Conservation (phyloP, 1,139 yeast species). For the Sugiyamaella paludigena region DNA sequence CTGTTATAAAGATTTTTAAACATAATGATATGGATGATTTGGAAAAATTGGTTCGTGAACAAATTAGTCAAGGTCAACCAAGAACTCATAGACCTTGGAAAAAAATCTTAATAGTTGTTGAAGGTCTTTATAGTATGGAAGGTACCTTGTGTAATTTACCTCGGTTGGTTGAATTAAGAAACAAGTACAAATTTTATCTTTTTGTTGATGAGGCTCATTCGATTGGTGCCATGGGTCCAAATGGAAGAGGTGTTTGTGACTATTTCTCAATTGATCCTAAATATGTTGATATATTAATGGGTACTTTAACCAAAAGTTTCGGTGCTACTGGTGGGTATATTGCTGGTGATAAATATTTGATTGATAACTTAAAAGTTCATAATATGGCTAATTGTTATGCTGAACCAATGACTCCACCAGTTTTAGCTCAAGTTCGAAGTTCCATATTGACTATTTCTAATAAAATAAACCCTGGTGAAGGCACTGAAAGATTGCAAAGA, state of each 20-base stretch:
- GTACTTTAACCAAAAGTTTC: constrained; percentile 93
- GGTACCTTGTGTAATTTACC: constrained; percentile 93
- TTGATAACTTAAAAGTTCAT: constrained; percentile 70
- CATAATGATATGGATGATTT: constrained; percentile 86
- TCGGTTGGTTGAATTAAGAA: constrained; percentile 64
- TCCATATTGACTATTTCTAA: constrained; percentile 80
- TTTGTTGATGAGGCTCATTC: constrained; percentile 98
- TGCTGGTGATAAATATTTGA: constrained; percentile 66
- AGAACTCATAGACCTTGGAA: constrained; percentile 97
- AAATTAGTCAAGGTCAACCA: constrained; percentile 95
- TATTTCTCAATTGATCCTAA: constrained; percentile 77
- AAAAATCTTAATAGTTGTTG: constrained; percentile 88
- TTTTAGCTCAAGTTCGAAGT: constrained; percentile 80
- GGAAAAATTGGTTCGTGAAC: constrained; percentile 78
- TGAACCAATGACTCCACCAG: constrained; percentile 88
- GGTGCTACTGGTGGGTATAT: constrained; percentile 99
- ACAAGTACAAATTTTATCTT: constrained; percentile 83
- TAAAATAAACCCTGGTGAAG: constrained; percentile 87
- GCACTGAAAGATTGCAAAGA: constrained; percentile 83
- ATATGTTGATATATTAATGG: constrained; percentile 87
- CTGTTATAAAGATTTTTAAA: constrained; percentile 86
- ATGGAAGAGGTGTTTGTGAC: constrained; percentile 93
- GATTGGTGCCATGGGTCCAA: constrained; percentile 94
- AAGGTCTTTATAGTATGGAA: constrained; percentile 97
- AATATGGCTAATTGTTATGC: constrained; percentile 74